Base-by-base conservation (phyloP, 2,329 filamentous ascomycete genomes). In the Aspergillus intermedius region DNA sequence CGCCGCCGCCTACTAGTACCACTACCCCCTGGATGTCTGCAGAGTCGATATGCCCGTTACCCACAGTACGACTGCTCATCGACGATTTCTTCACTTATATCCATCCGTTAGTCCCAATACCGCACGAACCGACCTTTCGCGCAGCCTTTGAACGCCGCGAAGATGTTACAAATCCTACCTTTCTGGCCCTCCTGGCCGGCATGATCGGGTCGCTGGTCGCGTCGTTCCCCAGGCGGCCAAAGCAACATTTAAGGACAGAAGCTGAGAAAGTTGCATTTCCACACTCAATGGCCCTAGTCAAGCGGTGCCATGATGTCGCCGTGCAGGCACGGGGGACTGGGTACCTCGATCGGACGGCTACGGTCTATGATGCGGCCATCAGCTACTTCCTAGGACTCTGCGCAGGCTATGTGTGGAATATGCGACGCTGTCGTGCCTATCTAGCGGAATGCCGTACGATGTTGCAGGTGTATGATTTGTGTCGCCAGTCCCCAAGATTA, bases 41-140 rank as follows among this genome's bases (percentile, higher is more conserved):
- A 46, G 73, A 75, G 54, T 66, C 70, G 3, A 75, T 75, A 42
- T 74, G 72, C 51, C 65, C 71, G 4, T 45, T 73, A 17, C 54
- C 62, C 12, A 70, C 70, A 0, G 55, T 74, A 39, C 62, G 66
- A 45, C 55, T 70, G 5, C 57, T 75, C 3, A 51, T 75, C 10
- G 72, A 75, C 52, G 73, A 75, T 56, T 75, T 68, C 48, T 75
- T 75, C 48, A 71, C 67, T 6, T 74, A 73, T 51, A 75, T 75
- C 34, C 73, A 75, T 52, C 73, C 73, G 12, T 54, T 75, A 44
- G 65, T 74, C 12, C 72, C 73, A 4, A 48, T 75, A 22, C 72
- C 73, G 4, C 73, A 75, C 55, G 73, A 75, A 46, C 71, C 70
- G 15, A 70, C 69, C 19, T 75, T 74, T 48, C 67, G 72, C 42